Base-by-base conservation (phyloP, 2,329 filamentous ascomycete species). In the Xylaria sp. region DNA sequence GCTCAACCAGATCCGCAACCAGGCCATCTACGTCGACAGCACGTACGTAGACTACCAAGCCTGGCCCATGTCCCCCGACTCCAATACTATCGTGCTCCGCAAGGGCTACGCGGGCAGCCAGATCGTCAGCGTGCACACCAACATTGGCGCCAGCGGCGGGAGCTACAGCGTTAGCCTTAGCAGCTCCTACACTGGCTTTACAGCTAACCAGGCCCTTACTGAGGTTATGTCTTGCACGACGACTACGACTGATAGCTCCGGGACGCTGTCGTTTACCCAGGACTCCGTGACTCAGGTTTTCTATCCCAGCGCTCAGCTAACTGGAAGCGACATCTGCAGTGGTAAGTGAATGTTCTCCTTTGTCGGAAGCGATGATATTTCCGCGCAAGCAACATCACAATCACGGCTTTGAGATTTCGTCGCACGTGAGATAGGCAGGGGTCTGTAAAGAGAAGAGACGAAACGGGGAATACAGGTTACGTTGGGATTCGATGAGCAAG, bases 1-100 rank as follows among this genome's bases (percentile, higher is more conserved):
- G 5, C 75, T 87, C 27, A 90, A 89, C 75, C 79, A 81, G 58
- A 80, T 88, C 53, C 86, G 87, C 4, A 69, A 60, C 40, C 81
- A 77, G 76, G 77, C 81, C 55, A 81, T 82, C 21, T 68, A 84
- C 57, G 72, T 75, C 61, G 76, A 81, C 10, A 79, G 81, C 53
- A 16, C 16, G 10, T 86, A 84, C 70, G 71, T 83, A 5, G 77
- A 75, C 5, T 83, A 80, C 71, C 78, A 79, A 68, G 81, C 79
- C 44, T 76, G 75, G 51, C 73, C 80, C 2, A 71, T 82, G 61
- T 82, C 82, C 72, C 79, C 79, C 18, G 81, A 83, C 72, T 74
- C 70, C 60, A 76, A 79, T 70, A 81, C 76, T 21, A 76, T 87
- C n/a, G 83, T 78, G 21, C 79, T 86, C 74, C 79, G 81, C 65